A percentile compares a stretch with the other conserved stretches of the same genome.
Conservation (phyloP, 139 green algal genomes). For the Volvox africanus region DNA sequence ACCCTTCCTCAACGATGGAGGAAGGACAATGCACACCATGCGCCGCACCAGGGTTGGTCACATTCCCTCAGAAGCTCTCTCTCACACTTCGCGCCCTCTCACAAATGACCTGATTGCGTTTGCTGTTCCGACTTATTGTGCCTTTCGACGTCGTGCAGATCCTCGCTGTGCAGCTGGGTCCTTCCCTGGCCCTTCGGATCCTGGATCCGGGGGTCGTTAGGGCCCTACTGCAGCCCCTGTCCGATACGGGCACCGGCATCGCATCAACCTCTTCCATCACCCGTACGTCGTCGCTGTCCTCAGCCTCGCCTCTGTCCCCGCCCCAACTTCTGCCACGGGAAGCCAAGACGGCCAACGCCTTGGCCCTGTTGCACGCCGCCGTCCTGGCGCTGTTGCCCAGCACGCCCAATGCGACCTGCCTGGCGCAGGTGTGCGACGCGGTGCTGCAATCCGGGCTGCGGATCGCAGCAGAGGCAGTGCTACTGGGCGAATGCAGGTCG, state of each 20-base stretch:
- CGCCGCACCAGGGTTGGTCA: too few relatives aligned
- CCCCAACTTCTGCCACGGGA: not conserved
- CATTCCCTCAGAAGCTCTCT: too few relatives aligned
- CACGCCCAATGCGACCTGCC: not conserved
- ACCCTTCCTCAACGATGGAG: too few relatives aligned
- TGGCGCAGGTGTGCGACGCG: not conserved
- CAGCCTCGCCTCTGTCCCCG: not conserved
- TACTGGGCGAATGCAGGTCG: not conserved
- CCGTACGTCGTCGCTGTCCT: not conserved
- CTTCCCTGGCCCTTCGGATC: not conserved
- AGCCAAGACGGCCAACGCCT: not conserved
- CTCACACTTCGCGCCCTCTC: too few relatives aligned
- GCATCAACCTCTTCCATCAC: not conserved
- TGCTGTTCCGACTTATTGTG: too few relatives aligned
- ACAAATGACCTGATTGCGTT: too few relatives aligned
- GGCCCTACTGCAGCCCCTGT: not conserved
- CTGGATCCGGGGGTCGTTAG: not conserved
- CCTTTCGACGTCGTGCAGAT: not conserved
- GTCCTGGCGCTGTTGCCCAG: not conserved
- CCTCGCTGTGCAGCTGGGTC: not conserved
- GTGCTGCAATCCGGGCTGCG: not conserved
- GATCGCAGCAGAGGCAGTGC: not conserved
- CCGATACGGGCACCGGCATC: not conserved
- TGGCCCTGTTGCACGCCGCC: constrained; percentile 1
- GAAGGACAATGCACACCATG: too few relatives aligned